Base-by-base conservation (phyloP, 345 rosid species). In the Streptanthus diversifolius region DNA sequence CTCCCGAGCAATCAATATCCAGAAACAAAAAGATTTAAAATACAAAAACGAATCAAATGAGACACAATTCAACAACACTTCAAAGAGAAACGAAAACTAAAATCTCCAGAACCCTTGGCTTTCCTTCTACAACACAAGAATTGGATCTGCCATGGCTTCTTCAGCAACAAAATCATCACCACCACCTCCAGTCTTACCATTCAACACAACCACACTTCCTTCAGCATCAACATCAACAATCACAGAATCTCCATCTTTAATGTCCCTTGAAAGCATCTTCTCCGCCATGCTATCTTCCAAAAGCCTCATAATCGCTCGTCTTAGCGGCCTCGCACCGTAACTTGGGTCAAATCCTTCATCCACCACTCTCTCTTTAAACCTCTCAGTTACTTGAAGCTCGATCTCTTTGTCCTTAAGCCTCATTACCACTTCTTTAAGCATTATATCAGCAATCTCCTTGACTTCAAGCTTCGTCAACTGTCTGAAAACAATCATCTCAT, bases 211-310 rank as follows among this genome's bases (percentile, higher is more conserved):
- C 33, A 95, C 96, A 18, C 82, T 87, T 10, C 98, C 99, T 33
- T 90, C 87, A 0, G 84, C 81, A 70, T 92, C 91, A 0, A 92
- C 96, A 73, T 95, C 99, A 6, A 90, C 92, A 0, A 95, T 95
- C 8, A 92, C 98, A 0, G 92, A 92, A 68, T 92, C 97, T 5
- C 99, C 97, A 43, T 92, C 96, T 63, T 88, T 95, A 71, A 95
- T 95, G 66, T 92, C 98, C 68, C 96, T 79, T 17, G 90, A 83
- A 18, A 95, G 98, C 99, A 95, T 90, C 77, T 95, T 95, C 90
- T 95, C 99, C 1, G 98, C 99, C 99, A 95, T 87, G 72, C 91
- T 86, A 77, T 95, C 99, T 74, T 95, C 99, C 44, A 95, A 79
- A 17, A 92, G 88, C 77, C 97, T 86, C 98, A 90, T 92, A 0